Evolutionary conservation across 441 rosid genomes (phyloP).

Genomic region (Bruguiera hainesii): DNA sequence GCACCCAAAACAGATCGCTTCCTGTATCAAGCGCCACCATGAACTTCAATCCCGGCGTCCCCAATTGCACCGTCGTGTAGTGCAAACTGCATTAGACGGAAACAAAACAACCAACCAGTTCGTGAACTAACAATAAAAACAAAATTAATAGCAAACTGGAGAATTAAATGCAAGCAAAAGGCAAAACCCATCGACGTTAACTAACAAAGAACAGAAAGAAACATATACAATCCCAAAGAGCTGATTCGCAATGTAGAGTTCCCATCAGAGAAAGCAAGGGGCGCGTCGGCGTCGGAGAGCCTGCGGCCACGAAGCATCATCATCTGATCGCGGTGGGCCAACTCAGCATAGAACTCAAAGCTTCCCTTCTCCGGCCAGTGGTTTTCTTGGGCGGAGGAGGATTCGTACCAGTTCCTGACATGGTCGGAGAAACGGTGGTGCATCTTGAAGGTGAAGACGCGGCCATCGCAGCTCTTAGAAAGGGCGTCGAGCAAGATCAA

Average conservation of each 20-base stretch:
- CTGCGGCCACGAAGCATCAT: constrained; percentile 52
- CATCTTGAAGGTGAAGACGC: constrained; percentile 81
- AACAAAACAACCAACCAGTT: neutral
- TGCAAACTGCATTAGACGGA: constrained; percentile 51
- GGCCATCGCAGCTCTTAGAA: constrained; percentile 35
- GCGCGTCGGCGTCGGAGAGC: constrained; percentile 36
- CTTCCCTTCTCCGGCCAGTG: constrained; percentile 61
- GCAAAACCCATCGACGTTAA: neutral
- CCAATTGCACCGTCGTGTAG: constrained; percentile 79
- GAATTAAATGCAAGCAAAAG: neutral
- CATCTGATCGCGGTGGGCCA: constrained; percentile 59
- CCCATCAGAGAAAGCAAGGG: constrained; percentile 68
- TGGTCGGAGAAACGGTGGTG: constrained; percentile 72
- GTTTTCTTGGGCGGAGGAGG: constrained; percentile 16
- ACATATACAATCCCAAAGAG: constrained; percentile 75
- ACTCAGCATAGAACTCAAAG: constrained; percentile 62
- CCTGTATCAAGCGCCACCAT: constrained; percentile 90
- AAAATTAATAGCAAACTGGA: neutral
- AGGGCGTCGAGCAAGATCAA: constrained; percentile 35
- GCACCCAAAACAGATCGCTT: constrained; percentile 91
- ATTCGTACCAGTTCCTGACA: constrained; percentile 51
- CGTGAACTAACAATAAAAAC: neutral
- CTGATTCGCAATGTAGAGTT: constrained; percentile 68
- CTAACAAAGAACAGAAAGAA: constrained; percentile 5
- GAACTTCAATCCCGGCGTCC: constrained; percentile 81